Evolutionary conservation across 768 basidiomycete genomes (phyloP).

Genomic region (Kwoniella europaea): DNA sequence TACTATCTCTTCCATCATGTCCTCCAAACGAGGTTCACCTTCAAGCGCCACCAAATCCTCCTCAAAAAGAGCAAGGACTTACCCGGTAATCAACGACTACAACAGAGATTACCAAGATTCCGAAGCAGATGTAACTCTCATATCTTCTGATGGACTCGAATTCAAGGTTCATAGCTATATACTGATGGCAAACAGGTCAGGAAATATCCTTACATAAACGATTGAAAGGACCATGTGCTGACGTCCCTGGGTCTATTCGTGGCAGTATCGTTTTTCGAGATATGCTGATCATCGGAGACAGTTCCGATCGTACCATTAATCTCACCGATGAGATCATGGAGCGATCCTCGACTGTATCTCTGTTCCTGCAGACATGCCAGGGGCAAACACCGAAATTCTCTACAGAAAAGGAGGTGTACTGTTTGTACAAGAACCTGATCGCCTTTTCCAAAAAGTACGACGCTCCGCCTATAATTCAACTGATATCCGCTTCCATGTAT

Average conservation of each 20-base stretch:
- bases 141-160: conserved; percentile 9
- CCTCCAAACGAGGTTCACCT: background rate
- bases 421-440: background rate
- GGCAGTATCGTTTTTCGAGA: conserved; percentile 7
- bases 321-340: conserved; percentile 9
- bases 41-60: background rate
- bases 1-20: background rate
- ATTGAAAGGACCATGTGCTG: background rate
- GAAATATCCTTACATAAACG: too few species aligned
- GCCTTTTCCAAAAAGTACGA: background rate
- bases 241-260: background rate
- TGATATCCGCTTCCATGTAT: background rate
- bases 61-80: background rate
- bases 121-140: conserved; percentile 14
- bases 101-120: conserved; percentile 10
- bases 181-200: conserved; percentile 19
- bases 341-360: background rate
- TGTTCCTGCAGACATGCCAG: conserved; percentile 2
- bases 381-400: background rate
- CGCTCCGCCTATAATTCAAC: background rate
- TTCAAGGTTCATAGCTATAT: conserved; percentile 25
- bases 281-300: conserved; percentile 3
- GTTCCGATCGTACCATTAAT: background rate
- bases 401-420: background rate
- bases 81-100: background rate